Evolutionary conservation across 2,329 filamentous ascomycete genomes (phyloP), one percentile per base, ranked within the genome.

Genomic region (Neonectria hederae): DNA sequence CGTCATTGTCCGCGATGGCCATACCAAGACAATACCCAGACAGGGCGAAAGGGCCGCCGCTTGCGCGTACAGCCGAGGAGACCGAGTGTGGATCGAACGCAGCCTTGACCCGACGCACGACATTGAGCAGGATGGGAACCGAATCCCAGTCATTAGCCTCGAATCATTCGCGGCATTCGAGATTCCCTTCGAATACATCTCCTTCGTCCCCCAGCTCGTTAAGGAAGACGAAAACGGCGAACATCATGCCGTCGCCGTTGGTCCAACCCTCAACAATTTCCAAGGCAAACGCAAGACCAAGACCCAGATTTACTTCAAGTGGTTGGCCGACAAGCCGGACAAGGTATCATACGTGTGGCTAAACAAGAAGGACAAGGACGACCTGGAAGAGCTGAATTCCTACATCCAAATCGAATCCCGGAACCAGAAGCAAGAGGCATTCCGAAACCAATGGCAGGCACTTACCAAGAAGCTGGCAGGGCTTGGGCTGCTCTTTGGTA

Each of bases 121-220:
- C 10, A 62, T 63, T 22, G 45, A 49, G 14, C 11, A 63, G 0
- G 53, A 65, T 11, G 40, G 52, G 17, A 63, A 59, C 42, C 54
- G 21, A 13, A 55, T 70, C 17, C 66, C 68, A n/a, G 66, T 70
- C 9, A 60, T 70, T 24, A 58, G 67, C 48, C 59, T 69, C n/a
- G 65, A 67, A 13, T 62, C 66, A 7, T 35, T 60, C 28, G 35
- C 28, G 17, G 22, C 30, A 8, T 70, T 67, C 42, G 62, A 66
- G 54, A 56, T 70, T 13, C 59, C 64, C 6, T 62, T 43, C 26
- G 57, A 63, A 3, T 63, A 67, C 43, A 60, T 70, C 35, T 70
- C 66, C 40, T 69, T 70, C 42, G 58, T 69, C 6, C 66, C 68
- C 8, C 65, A 67, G 43, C 22, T 67, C 14, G 42, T 42, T 38